Evolutionary conservation across 495 filamentous ascomycete species (phyloP).

Genomic region (Thozetella sp.): DNA sequence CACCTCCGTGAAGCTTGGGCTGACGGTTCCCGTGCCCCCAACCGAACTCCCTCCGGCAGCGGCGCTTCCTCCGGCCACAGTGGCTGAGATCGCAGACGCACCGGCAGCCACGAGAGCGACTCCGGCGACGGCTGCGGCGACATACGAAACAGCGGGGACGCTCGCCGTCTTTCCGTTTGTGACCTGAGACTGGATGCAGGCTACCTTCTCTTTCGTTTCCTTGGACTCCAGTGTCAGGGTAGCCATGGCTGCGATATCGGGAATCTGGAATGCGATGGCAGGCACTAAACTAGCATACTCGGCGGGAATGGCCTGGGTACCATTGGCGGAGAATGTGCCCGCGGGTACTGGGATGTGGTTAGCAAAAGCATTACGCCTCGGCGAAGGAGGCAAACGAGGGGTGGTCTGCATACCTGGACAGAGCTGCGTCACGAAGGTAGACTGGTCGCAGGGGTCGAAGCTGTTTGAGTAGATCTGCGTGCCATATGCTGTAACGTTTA

Average conservation of each 20-base stretch:
- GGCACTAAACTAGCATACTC: conserved; percentile 77
- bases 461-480: conserved; percentile 74
- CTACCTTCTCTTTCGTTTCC: conserved; percentile 62
- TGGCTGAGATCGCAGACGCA: conserved; percentile 68
- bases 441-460: conserved; percentile 79
- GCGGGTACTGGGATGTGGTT: conserved; percentile 61
- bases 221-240: conserved; percentile 72
- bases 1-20: conserved; percentile 85
- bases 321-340: conserved; percentile 73
- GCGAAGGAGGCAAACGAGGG: too few species aligned
- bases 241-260: conserved; percentile 87
- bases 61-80: conserved; percentile 44
- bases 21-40: conserved; percentile 67
- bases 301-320: conserved; percentile 67
- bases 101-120: conserved; percentile 78
- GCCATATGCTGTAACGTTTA: conserved; percentile 87
- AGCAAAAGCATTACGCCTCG: conserved; percentile 16
- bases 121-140: conserved; percentile 85
- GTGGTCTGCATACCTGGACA: conserved; percentile 88
- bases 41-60: conserved; percentile 45
- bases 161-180: conserved; percentile 82
- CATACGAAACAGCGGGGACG: conserved; percentile 78
- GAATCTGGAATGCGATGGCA: conserved; percentile 86
- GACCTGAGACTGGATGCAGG: conserved; percentile 81
- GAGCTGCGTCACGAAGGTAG: conserved; percentile 67